phyloP scores from a whole-genome alignment of 1,284 basidiomycete genomes.

The Puccinia triticina region DNA sequence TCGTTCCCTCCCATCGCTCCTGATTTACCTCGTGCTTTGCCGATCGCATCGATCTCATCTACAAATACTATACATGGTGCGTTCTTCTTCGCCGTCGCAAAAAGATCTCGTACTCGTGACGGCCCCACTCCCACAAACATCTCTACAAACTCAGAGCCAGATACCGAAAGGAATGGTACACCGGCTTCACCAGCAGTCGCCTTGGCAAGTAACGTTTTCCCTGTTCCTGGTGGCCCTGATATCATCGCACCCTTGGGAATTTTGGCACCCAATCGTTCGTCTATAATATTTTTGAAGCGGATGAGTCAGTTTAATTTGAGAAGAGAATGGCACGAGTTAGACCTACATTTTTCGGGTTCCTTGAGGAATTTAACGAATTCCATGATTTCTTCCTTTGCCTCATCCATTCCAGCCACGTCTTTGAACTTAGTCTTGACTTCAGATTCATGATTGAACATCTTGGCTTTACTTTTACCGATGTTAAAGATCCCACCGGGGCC shows the following conservation, averaged over 20 bases:
- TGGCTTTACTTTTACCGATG: conserved; percentile 93
- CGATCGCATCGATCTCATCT: conserved; percentile 98
- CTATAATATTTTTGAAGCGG: neutral
- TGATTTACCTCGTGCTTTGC: conserved; percentile 87
- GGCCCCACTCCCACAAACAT: conserved; percentile 99
- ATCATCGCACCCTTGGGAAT: conserved; percentile 97
- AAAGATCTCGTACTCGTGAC: conserved; percentile 93
- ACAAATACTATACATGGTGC: conserved; percentile 98
- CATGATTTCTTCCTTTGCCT: conserved; percentile 99
- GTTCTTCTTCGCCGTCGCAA: conserved; percentile 94
- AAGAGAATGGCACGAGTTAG: neutral
- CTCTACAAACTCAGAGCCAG: conserved; percentile 98
- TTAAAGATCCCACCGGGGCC: conserved; percentile 90
- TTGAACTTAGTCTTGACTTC: conserved; percentile 91
- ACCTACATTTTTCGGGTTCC: conserved; percentile 75
- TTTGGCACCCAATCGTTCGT: conserved; percentile 95
- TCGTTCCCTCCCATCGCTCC: conserved; percentile 92
- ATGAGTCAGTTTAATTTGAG: neutral
- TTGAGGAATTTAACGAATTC: conserved; percentile 99
- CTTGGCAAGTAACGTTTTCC: conserved; percentile 96
- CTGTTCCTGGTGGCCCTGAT: conserved; percentile 96
- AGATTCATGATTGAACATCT: conserved; percentile 96
- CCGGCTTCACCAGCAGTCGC: conserved; percentile 97
- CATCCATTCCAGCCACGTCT: conserved; percentile 98
- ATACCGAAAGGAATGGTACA: conserved; percentile 96